Base-by-base conservation (phyloP, 78 protist species). In the Dictyostelium capitatum region DNA sequence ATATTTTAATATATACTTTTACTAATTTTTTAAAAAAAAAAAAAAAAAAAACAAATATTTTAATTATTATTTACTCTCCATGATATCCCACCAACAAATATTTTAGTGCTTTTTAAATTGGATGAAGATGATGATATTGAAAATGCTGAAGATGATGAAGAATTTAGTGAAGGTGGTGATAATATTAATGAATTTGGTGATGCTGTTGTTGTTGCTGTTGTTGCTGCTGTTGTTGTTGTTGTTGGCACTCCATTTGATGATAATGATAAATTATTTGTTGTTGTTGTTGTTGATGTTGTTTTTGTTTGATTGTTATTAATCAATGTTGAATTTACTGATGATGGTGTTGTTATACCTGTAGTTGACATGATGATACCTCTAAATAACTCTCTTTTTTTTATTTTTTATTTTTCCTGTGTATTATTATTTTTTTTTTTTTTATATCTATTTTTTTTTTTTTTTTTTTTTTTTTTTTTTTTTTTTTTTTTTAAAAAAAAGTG, bases 21-120 rank as follows among this genome's bases (percentile, higher is more conserved):
- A 54, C 20, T 56, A 19, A 56, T 17, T 53, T 15, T 3, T 15
- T 53, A 57, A 57, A 77, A 53, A 77, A 79, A 57, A 28, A 28
- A 47, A 41, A 47, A 73, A n/a, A 74, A 79, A 32, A 53, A 74
- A 43, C 0, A 48, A 20, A 74, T 48, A 74, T n/a, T 23, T 8
- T 46, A 48, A 32, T 9, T 51, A 15, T 37, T 81, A 81, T 17
- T 65, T 81, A 81, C 89, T 19, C 74, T 84, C 91, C 91, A 84
- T 54, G 64, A 72, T 19, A 84, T 84, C 17, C 91, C 91, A 43
- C 91, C 91, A 65, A 84, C 91, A 74, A 84, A 84, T 59, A 84
- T 17, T 41, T 83, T 83, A 1, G 59, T 28, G 10, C 54, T 28
- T 6, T 32, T 67, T 67, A 37, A 37, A 59, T 7, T 19, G 79